phyloP scores from a whole-genome alignment of 2,329 filamentous ascomycete species.

The Botrytis cinerea region DNA sequence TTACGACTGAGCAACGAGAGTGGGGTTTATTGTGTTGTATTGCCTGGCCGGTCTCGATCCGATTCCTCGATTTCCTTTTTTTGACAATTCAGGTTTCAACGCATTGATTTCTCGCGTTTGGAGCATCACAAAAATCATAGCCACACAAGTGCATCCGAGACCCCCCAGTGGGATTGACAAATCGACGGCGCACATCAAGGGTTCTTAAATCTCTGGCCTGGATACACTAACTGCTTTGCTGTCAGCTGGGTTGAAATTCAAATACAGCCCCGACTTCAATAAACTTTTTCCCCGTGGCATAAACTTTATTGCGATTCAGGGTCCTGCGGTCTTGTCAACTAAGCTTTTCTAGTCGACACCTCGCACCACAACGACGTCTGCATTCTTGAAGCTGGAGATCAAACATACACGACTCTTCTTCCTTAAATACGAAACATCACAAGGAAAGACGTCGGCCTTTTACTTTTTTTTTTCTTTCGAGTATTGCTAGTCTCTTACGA shows the following conservation, averaged over 20 bases:
- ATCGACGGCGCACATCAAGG: slow-evolving; percentile 18
- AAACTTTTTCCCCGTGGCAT: slow-evolving; percentile 12
- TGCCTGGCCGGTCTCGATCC: slow-evolving; percentile 17
- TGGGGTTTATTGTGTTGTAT: not conserved
- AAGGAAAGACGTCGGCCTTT: slow-evolving; percentile 4
- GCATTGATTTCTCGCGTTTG: slow-evolving; percentile 25
- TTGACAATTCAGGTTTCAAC: slow-evolving; percentile 24
- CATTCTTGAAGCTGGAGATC: not conserved
- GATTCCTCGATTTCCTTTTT: slow-evolving; percentile 16
- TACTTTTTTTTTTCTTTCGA: not conserved
- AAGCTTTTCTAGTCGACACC: not conserved
- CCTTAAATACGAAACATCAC: not conserved
- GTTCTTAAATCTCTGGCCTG: not conserved
- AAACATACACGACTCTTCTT: not conserved
- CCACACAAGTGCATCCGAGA: slow-evolving; percentile 19
- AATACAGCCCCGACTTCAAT: slow-evolving; percentile 8
- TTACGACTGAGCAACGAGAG: not conserved
- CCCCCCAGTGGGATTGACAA: slow-evolving; percentile 20
- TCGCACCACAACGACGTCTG: slow-evolving; percentile 7
- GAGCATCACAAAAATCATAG: slow-evolving; percentile 22
- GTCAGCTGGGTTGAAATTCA: slow-evolving; percentile 15
- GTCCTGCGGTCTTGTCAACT: not conserved
- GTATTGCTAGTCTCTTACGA: not conserved
- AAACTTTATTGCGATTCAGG: slow-evolving; percentile 15
- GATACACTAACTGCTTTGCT: slow-evolving; percentile 22